Conservation (phyloP, 2,329 filamentous ascomycete species). For the Fusarium chlamydosporum region DNA sequence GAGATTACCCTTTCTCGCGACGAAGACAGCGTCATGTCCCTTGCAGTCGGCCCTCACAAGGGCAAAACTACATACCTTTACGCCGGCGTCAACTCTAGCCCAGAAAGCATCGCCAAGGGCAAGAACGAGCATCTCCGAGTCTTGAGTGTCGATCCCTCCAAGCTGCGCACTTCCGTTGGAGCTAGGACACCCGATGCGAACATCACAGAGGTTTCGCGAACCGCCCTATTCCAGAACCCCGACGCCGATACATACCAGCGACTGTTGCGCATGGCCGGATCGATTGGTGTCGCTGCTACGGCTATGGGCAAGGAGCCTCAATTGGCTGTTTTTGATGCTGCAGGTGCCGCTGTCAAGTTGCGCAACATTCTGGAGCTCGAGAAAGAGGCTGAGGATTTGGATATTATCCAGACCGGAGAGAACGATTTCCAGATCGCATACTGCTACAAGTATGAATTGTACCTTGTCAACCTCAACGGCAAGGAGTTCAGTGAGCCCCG, state of each 20-base stretch:
- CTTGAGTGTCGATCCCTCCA: constrained; percentile 70
- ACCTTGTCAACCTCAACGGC: constrained; percentile 70
- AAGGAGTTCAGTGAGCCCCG: constrained; percentile 64
- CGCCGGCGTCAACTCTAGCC: constrained; percentile 87
- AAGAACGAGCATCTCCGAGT: constrained; percentile 88
- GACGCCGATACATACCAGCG: constrained; percentile 71
- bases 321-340: constrained; percentile 81
- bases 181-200: constrained; percentile 53
- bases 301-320: constrained; percentile 82
- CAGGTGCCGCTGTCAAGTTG: constrained; percentile 62
- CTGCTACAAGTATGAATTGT: constrained; percentile 82
- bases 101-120: constrained; percentile 77
- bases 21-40: constrained; percentile 90
- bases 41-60: constrained; percentile 76
- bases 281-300: constrained; percentile 83
- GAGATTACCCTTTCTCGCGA: constrained; percentile 84
- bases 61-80: constrained; percentile 69
- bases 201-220: constrained; percentile 67
- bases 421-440: constrained; percentile 81
- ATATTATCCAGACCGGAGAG: constrained; percentile 73
- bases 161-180: constrained; percentile 52
- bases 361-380: constrained; percentile 66
- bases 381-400: constrained; percentile 76
- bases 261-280: constrained; percentile 69
- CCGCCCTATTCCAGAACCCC: constrained; percentile 65